phyloP scores from a whole-genome alignment of 2,329 filamentous ascomycete species.

The Fusarium hainanense region DNA sequence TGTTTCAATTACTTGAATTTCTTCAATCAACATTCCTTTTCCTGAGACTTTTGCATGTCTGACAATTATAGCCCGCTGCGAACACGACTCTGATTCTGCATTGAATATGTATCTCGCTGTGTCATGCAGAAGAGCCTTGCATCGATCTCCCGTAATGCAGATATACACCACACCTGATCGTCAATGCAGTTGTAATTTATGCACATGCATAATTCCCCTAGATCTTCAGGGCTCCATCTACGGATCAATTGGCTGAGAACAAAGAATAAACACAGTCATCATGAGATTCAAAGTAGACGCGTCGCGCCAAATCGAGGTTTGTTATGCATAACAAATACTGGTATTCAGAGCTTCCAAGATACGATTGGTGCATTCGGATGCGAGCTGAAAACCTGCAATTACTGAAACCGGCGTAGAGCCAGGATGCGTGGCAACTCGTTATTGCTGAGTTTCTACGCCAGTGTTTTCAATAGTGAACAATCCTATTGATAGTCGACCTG shows the following conservation, averaged over 20 bases:
- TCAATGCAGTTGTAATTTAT: conserved; percentile 42
- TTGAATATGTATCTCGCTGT: conserved; percentile 19
- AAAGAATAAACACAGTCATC: conserved; percentile 14
- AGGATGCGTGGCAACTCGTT: conserved; percentile 41
- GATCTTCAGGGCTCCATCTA: conserved; percentile 8
- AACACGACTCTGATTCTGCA: conserved; percentile 10
- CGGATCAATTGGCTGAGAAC: conserved; percentile 14
- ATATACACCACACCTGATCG: conserved; percentile 38
- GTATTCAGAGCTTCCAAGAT: conserved; percentile 17
- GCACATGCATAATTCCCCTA: conserved; percentile 29
- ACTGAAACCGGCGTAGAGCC: conserved; percentile 38
- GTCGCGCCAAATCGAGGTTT: conserved; percentile 33
- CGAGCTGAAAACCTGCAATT: conserved; percentile 35
- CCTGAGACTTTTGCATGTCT: not conserved
- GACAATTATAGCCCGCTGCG: not conserved
- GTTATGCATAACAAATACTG: conserved; percentile 11
- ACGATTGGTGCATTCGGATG: conserved; percentile 32
- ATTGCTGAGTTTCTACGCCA: conserved; percentile 32
- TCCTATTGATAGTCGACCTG: conserved; percentile 34
- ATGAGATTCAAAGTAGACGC: conserved; percentile 27
- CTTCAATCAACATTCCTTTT: conserved; percentile 15
- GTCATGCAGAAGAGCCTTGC: conserved; percentile 43
- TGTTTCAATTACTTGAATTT: conserved; percentile 6
- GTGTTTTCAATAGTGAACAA: conserved; percentile 32
- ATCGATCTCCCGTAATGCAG: conserved; percentile 45